Evolutionary conservation across 331 rosid species (phyloP).

Genomic region (Quercus phellos): DNA sequence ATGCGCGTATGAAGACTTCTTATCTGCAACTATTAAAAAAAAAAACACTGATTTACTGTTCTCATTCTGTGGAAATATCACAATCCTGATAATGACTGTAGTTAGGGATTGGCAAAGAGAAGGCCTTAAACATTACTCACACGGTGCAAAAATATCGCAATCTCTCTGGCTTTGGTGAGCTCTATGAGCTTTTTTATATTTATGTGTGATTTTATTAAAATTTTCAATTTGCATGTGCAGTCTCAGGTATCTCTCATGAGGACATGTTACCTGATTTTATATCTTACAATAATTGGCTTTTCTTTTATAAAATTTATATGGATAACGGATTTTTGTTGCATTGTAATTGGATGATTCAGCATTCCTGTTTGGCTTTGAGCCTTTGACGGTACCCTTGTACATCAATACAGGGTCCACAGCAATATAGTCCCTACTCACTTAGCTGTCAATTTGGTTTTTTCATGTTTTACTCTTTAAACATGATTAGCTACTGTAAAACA

Average conservation of each 20-base stretch:
- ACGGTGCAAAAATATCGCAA: constrained; percentile 58
- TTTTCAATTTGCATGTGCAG: neutral
- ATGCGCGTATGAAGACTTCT: neutral
- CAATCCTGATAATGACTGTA: constrained; percentile 22
- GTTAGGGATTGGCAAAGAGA: constrained; percentile 62
- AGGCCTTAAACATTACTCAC: constrained; percentile 37
- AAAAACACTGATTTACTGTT: neutral
- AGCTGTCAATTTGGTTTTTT: neutral
- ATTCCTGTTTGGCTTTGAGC: neutral
- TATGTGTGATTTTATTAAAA: neutral
- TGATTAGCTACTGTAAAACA: neutral
- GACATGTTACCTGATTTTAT: neutral
- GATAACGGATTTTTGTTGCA: neutral
- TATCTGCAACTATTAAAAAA: neutral
- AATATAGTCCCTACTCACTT: too few relatives aligned
- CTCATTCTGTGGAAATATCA: neutral
- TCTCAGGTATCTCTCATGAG: neutral
- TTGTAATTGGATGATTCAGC: neutral
- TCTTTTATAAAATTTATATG: neutral
- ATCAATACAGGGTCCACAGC: neutral
- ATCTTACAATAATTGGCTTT: neutral
- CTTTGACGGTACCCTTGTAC: neutral
- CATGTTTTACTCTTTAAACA: neutral
- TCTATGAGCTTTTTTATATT: constrained; percentile 6
- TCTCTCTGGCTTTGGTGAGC: constrained; percentile 61